Percentiles rank a stretch among this genome's conserved stretches.
These are phyloP conservation scores for Leccinum uliginosum DNA, from an alignment of 768 basidiomycete genomes.

Conservation along the genomic window DNA sequence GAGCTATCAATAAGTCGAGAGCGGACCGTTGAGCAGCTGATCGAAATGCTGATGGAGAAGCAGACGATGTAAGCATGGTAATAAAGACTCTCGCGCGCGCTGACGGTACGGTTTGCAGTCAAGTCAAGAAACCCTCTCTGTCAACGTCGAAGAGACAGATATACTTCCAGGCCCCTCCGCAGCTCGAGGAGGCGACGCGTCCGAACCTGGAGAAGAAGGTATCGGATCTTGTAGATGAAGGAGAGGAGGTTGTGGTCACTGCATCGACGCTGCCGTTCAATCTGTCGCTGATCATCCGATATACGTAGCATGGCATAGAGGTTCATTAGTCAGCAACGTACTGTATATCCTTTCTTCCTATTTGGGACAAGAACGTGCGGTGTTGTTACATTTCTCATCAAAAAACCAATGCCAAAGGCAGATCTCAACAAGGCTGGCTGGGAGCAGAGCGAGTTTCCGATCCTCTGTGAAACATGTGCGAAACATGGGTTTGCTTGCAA, in stretches of 20 bases:
- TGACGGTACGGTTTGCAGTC: slow-evolving; percentile 46
- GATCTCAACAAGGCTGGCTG: slow-evolving; percentile 94
- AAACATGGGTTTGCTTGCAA: slow-evolving; percentile 1
- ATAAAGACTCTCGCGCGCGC: background rate
- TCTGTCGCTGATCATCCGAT: slow-evolving; percentile 63
- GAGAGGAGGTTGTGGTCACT: slow-evolving; percentile 82
- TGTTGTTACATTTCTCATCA: background rate
- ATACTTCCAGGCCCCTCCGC: slow-evolving; percentile 92
- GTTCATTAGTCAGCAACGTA: slow-evolving; percentile 28
- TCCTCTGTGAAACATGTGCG: slow-evolving; percentile 90
- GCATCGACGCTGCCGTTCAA: slow-evolving; percentile 87
- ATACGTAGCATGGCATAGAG: slow-evolving; percentile 31
- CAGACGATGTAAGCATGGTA: slow-evolving; percentile 75
- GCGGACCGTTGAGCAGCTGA: slow-evolving; percentile 79
- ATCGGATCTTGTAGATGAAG: slow-evolving; percentile 70
- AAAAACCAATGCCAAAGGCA: slow-evolving; percentile 63
- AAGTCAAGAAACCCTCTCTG: slow-evolving; percentile 95
- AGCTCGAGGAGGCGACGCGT: slow-evolving; percentile 84
- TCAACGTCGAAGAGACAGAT: slow-evolving; percentile 73
- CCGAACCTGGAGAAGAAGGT: slow-evolving; percentile 87
- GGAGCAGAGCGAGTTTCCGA: slow-evolving; percentile 92
- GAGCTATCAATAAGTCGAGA: slow-evolving; percentile 67
- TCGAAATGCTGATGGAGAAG: slow-evolving; percentile 81
- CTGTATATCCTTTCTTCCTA: slow-evolving; percentile 5
- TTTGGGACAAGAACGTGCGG: background rate